Evolutionary conservation across 805 yeast species (phyloP).

Genomic region (Candida rishiriensis): DNA sequence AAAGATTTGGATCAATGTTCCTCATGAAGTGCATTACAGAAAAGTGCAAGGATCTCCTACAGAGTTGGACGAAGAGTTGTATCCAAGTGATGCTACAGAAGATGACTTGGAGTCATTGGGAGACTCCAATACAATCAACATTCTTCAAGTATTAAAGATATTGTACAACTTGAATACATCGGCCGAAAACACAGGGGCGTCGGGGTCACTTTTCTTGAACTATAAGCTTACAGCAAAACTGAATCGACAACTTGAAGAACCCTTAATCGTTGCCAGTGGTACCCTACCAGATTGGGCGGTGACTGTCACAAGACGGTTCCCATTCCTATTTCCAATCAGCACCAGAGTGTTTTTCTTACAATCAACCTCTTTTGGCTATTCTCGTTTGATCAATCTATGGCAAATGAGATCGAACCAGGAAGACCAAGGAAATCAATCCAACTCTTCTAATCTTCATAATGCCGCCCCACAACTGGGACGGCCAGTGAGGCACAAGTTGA

Average conservation of each 20-base stretch:
- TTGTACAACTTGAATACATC: slow-evolving; percentile 37
- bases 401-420: slow-evolving; percentile 44
- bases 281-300: slow-evolving; percentile 83
- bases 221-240: slow-evolving; percentile 83
- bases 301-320: slow-evolving; percentile 63
- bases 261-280: slow-evolving; percentile 81
- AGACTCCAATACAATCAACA: slow-evolving; percentile 33
- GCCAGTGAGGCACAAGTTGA: slow-evolving; percentile 71
- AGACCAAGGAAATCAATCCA: slow-evolving; percentile 23
- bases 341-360: slow-evolving; percentile 74
- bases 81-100: slow-evolving; percentile 25
- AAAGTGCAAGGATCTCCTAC: slow-evolving; percentile 29
- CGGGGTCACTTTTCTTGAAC: slow-evolving; percentile 49
- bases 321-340: slow-evolving; percentile 82
- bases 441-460: slow-evolving; percentile 17
- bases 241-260: slow-evolving; percentile 84
- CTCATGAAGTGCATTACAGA: slow-evolving; percentile 49
- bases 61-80: slow-evolving; percentile 25
- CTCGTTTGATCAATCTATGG: slow-evolving; percentile 79
- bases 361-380: slow-evolving; percentile 87
- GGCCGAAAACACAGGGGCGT: slow-evolving; percentile 22
- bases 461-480: slow-evolving; percentile 58
- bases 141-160: slow-evolving; percentile 45
- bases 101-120: slow-evolving; percentile 28
- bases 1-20: slow-evolving; percentile 51